Conservation (phyloP, 352 stramenopile species). For the Globisporangium ultimum region DNA sequence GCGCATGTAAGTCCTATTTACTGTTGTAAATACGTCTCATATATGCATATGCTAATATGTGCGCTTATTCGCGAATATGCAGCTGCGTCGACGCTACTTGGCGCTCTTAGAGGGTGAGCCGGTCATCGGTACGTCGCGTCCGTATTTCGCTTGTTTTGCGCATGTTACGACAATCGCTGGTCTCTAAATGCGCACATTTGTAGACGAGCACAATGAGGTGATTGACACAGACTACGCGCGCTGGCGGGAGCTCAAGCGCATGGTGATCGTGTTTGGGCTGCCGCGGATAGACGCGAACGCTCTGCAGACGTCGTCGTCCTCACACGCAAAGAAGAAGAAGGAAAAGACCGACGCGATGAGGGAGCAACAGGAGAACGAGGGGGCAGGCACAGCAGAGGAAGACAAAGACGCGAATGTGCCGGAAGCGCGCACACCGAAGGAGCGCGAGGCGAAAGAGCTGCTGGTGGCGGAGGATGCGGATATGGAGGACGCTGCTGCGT, state of each 20-base stretch:
- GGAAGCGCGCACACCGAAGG: slow-evolving; percentile 7
- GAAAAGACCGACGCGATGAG: neutral
- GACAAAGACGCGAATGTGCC: slow-evolving; percentile 5
- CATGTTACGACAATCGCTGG: slow-evolving; percentile 1
- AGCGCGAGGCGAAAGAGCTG: neutral
- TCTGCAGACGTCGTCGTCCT: slow-evolving; percentile 11
- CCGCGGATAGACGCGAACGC: slow-evolving; percentile 20
- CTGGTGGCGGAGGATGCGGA: neutral
- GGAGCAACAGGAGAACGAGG: neutral
- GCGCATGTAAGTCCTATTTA: slow-evolving; percentile 16
- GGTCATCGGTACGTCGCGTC: slow-evolving; percentile 32
- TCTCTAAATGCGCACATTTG: too few species aligned
- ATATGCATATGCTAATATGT: neutral
- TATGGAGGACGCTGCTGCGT: neutral
- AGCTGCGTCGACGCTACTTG: slow-evolving; percentile 45
- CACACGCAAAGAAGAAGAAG: neutral
- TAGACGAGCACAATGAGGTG: slow-evolving; percentile 30
- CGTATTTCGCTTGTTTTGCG: neutral
- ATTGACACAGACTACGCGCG: slow-evolving; percentile 69
- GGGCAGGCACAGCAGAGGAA: neutral
- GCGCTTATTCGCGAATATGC: neutral
- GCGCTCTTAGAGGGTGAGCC: slow-evolving; percentile 40
- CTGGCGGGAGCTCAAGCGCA: slow-evolving; percentile 78
- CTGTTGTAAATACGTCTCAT: neutral
- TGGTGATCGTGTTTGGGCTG: slow-evolving; percentile 78